Evolutionary conservation across 2,329 filamentous ascomycete genomes (phyloP), one percentile per base, ranked within the genome.

Genomic region (Orbilia brochopaga): DNA sequence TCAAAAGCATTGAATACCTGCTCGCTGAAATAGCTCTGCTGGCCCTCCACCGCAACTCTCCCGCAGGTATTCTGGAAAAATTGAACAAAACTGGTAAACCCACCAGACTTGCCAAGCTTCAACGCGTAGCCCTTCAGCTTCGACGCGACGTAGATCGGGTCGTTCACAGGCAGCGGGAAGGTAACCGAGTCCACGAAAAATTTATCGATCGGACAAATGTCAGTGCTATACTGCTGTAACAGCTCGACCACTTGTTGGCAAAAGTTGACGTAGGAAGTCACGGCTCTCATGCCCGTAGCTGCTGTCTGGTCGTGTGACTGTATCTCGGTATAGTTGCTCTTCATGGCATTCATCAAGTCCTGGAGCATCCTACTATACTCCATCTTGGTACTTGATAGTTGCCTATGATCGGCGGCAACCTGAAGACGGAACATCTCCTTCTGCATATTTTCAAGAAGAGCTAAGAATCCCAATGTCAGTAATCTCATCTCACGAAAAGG

Each of bases 81-180:
- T 81, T 80, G 5, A 81, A 82, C 21, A 35, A 88, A 79, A 65
- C 85, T 82, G 74, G 85, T 86, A 5, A 82, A 80, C 10, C 81
- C 81, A 65, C 82, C 82, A 6, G 79, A 73, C 23, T 83, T 81
- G 1, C 77, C 78, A 1, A 87, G 78, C 74, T 84, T 86, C 0
- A 84, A 80, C 11, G 82, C 83, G 70, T 88, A 88, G 50, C 84
- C 83, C 74, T 84, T 85, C 32, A 88, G 79, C 65, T 83, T 83
- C 7, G 85, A 86, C 2, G 87, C 83, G 23, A 88, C 85, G 76
- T 88, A 88, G 0, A 82, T 84, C 1, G 86, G 86, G 75, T 88
- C 86, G 1, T 79, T 80, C 1, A 81, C 81, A 4, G 86, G 86
- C 2, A 88, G 79, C 1, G 86, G 86, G 76, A 88, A 88, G 0